Evolutionary conservation across 2,329 filamentous ascomycete genomes (phyloP).

Genomic region (Phyllosticta paracitricarpa): DNA sequence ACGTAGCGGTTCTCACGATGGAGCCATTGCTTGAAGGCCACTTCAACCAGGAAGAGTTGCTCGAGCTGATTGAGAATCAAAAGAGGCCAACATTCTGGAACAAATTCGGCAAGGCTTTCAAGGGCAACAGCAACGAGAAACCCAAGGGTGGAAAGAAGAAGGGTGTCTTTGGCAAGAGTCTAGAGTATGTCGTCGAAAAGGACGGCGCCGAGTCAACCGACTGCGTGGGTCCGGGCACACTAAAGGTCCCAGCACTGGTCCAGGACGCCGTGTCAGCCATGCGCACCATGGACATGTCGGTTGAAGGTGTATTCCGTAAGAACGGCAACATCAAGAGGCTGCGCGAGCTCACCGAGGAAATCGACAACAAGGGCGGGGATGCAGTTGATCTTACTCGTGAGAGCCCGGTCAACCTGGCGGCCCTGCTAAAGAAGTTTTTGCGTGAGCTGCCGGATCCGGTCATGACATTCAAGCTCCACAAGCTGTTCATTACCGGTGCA

Average conservation of each 20-base stretch:
- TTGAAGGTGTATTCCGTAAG: slow-evolving; percentile 97
- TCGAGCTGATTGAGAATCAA: slow-evolving; percentile 76
- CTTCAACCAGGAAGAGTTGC: slow-evolving; percentile 87
- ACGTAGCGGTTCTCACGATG: slow-evolving; percentile 90
- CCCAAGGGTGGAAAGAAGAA: slow-evolving; percentile 76
- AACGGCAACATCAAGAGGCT: slow-evolving; percentile 96
- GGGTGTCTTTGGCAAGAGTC: slow-evolving; percentile 76
- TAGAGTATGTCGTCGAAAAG: slow-evolving; percentile 82
- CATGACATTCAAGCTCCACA: slow-evolving; percentile 89
- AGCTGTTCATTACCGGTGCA: slow-evolving; percentile 81
- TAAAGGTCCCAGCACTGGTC: slow-evolving; percentile 88
- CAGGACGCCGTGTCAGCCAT: slow-evolving; percentile 90
- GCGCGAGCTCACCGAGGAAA: slow-evolving; percentile 72
- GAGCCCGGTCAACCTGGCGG: slow-evolving; percentile 86
- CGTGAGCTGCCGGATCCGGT: slow-evolving; percentile 89
- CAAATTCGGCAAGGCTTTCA: slow-evolving; percentile 89
- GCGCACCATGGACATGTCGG: slow-evolving; percentile 97
- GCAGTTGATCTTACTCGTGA: slow-evolving; percentile 79
- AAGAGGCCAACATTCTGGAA: slow-evolving; percentile 95
- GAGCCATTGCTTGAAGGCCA: slow-evolving; percentile 81
- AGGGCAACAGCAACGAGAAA: slow-evolving; percentile 57
- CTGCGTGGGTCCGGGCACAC: slow-evolving; percentile 81
- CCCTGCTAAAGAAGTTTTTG: slow-evolving; percentile 88
- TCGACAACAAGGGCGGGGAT: slow-evolving; percentile 79
- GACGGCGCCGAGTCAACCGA: slow-evolving; percentile 97